Conservation (phyloP, 1,284 basidiomycete species). For the Hemileia vastatrix region DNA sequence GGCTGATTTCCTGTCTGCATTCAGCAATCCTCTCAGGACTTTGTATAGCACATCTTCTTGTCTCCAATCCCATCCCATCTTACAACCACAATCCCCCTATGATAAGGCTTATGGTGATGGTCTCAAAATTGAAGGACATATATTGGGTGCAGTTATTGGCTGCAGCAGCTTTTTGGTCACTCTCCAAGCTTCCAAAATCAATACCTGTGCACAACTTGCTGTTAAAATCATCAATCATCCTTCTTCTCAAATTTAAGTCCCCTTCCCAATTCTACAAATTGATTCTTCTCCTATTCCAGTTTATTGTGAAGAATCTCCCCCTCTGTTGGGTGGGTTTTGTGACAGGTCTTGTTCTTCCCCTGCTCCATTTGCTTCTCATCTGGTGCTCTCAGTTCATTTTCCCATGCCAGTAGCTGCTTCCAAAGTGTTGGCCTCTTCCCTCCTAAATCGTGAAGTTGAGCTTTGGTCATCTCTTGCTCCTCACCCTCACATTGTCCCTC, state of each 20-base stretch:
- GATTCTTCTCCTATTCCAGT: too few species aligned
- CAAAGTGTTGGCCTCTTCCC: constrained; percentile 48
- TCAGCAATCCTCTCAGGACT: constrained; percentile 5
- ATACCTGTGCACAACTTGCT: constrained; percentile 60
- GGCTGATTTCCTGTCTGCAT: constrained; percentile 17
- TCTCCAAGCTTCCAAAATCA: constrained; percentile 56
- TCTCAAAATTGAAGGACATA: constrained; percentile 53
- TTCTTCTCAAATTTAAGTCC: neutral
- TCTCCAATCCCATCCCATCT: neutral
- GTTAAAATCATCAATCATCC: constrained; percentile 61
- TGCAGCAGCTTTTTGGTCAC: constrained; percentile 80
- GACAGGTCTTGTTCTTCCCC: constrained; percentile 17
- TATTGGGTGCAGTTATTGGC: constrained; percentile 66
- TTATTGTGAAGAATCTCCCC: constrained; percentile 5
- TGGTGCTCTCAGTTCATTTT: constrained; percentile 51
- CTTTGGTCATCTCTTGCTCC: constrained; percentile 68
- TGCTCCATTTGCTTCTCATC: constrained; percentile 33
- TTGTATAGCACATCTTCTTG: neutral
- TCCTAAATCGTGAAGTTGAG: constrained; percentile 63
- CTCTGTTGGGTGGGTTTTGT: constrained; percentile 24
- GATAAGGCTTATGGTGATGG: constrained; percentile 25
- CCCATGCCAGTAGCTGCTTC: constrained; percentile 46
- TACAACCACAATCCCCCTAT: neutral
- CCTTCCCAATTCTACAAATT: too few species aligned
- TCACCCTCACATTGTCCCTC: constrained; percentile 61